These are phyloP conservation scores for Aspergillus bridgeri DNA, from an alignment of 495 filamentous ascomycete species.

Conservation along the genomic window DNA sequence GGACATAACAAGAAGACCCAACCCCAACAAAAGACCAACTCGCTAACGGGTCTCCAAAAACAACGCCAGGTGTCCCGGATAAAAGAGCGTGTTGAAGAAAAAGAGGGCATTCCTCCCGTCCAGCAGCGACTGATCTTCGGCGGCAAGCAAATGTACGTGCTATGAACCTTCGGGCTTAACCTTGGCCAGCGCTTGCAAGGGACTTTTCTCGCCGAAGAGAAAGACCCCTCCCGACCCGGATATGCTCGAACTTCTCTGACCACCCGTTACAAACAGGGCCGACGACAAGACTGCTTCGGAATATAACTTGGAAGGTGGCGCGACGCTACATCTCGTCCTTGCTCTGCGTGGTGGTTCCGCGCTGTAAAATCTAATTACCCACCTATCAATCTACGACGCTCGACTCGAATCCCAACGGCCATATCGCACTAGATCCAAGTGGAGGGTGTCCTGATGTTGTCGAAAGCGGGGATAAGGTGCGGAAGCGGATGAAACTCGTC, in stretches of 20 bases:
- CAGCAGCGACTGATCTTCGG: slow-evolving; percentile 95
- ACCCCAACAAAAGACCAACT: not conserved
- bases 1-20: not conserved
- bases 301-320: slow-evolving; percentile 86
- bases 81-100: slow-evolving; percentile 98
- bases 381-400: not conserved
- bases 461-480: not conserved
- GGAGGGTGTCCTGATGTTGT: not conserved
- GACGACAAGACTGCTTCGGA: slow-evolving; percentile 86
- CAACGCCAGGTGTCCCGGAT: slow-evolving; percentile 75
- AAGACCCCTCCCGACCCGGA: not conserved
- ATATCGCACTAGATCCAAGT: not conserved
- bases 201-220: not conserved
- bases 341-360: slow-evolving; percentile 75
- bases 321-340: slow-evolving; percentile 91
- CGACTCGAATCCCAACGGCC: not conserved
- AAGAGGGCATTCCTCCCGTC: slow-evolving; percentile 95
- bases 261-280: slow-evolving; percentile 54
- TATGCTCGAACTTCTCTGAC: not conserved
- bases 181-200: not conserved
- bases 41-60: not conserved
- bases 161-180: not conserved
- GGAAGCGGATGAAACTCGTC: not conserved
- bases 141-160: slow-evolving; percentile 90
- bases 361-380: slow-evolving; percentile 14